A percentile compares a stretch with the other conserved stretches of the same genome.
Evolutionary conservation across 129 eudicot species (phyloP).

Genomic region (Logfia minima): DNA sequence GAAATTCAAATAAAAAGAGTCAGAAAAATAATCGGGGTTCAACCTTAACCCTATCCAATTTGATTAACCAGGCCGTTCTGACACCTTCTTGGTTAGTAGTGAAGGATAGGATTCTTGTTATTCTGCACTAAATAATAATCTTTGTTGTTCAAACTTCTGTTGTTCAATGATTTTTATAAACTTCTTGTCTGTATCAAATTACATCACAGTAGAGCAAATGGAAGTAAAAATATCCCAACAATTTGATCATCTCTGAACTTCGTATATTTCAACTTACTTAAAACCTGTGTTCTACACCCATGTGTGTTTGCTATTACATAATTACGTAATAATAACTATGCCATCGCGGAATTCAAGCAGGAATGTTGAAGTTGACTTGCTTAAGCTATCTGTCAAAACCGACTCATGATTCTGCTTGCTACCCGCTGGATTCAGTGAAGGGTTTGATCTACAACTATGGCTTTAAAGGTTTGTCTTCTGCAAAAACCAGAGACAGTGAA

Average conservation of each 20-base stretch:
- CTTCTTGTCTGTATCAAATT: background rate
- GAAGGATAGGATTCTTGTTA: background rate
- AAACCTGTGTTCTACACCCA: background rate
- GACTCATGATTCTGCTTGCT: background rate
- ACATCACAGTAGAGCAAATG: background rate
- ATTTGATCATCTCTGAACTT: background rate
- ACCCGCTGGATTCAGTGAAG: background rate
- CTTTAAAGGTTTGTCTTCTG: conserved; percentile 28
- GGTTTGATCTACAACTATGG: background rate
- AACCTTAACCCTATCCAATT: background rate
- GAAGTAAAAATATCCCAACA: background rate
- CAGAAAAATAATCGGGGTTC: background rate
- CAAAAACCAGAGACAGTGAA: conserved; percentile 16
- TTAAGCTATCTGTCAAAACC: background rate
- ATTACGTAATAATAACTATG: conserved; percentile 10
- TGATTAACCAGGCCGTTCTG: background rate
- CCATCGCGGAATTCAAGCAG: conserved; percentile 17
- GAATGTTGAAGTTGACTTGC: conserved; percentile 13
- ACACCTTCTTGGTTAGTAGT: background rate
- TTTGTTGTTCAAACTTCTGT: background rate
- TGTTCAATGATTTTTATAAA: background rate
- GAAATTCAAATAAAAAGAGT: background rate
- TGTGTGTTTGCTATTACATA: conserved; percentile 3
- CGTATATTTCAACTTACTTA: background rate
- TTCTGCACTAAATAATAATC: background rate